A percentile compares a stretch with the other conserved stretches of the same genome.
These are phyloP conservation scores for Tricholomella constricta DNA, from an alignment of 768 basidiomycete species.

Conservation along the genomic window DNA sequence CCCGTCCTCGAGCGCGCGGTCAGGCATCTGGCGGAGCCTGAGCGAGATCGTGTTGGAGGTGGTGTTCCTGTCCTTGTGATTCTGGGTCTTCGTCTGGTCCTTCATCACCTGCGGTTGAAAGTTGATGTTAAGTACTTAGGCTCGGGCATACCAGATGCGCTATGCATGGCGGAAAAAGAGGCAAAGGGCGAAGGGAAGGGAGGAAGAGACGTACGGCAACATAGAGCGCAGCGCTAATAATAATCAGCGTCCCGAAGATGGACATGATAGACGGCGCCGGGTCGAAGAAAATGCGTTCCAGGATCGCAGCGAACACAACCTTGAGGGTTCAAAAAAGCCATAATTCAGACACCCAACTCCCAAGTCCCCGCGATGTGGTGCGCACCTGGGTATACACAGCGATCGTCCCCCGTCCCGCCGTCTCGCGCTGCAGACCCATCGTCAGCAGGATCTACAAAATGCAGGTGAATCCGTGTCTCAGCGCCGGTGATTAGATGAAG, in stretches of 20 bases:
- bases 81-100: no score
- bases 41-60: no score
- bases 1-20: no score
- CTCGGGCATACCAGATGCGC: no score
- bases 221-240: constrained; percentile 62
- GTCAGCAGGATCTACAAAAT: constrained; percentile 50
- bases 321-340: constrained; percentile 21
- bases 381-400: constrained; percentile 47
- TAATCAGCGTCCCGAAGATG: constrained; percentile 63
- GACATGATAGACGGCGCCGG: constrained; percentile 59
- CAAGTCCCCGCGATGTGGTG: background rate
- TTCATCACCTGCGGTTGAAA: no score
- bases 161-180: no score
- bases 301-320: constrained; percentile 67
- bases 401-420: constrained; percentile 54
- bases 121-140: no score
- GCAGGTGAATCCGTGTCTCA: background rate
- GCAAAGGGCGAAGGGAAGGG: no score
- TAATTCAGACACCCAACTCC: background rate
- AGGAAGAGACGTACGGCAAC: constrained; percentile 53
- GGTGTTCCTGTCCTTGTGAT: no score
- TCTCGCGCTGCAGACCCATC: constrained; percentile 51
- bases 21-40: no score
- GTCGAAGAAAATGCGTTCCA: constrained; percentile 69
- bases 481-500: background rate